Evolutionary conservation across 2,329 filamentous ascomycete species (phyloP).

Genomic region (Xylariales sp.): DNA sequence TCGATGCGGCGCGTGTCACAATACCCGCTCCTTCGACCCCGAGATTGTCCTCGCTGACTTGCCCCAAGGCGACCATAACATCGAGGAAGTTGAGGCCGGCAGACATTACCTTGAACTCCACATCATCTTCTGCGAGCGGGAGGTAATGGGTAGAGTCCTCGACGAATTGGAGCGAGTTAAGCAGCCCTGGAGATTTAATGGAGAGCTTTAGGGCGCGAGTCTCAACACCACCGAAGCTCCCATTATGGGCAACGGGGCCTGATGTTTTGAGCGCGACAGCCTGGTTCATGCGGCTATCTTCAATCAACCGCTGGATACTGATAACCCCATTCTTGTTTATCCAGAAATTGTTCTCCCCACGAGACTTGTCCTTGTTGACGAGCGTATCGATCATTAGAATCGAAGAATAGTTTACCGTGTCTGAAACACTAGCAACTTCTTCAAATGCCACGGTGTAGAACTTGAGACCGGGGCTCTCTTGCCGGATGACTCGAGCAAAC

Average conservation of each 20-base stretch:
- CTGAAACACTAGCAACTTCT: too few relatives aligned
- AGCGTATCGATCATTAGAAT: constrained; percentile 1
- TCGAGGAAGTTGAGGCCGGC: constrained; percentile 3
- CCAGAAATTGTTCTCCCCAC: too few relatives aligned
- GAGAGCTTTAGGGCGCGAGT: neutral
- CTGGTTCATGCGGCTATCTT: neutral
- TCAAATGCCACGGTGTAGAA: too few relatives aligned
- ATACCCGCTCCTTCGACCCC: constrained; percentile 3
- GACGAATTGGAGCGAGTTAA: constrained; percentile 2
- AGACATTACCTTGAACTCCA: constrained; percentile 2
- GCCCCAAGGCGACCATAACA: constrained; percentile 2
- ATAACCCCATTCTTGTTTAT: too few relatives aligned
- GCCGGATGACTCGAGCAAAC: too few relatives aligned
- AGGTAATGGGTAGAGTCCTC: neutral
- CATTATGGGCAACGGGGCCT: neutral
- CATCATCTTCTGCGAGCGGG: neutral
- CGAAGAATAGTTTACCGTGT: too few relatives aligned
- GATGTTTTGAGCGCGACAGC: too few relatives aligned
- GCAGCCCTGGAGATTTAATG: neutral
- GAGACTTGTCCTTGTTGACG: neutral
- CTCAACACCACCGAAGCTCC: neutral
- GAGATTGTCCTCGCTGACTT: neutral
- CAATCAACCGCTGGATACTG: neutral
- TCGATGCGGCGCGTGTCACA: constrained; percentile 13
- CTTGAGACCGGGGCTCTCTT: too few relatives aligned